Conservation (phyloP, 192 early-diverging fungal species). For the Hyaloraphidium curvatum region DNA sequence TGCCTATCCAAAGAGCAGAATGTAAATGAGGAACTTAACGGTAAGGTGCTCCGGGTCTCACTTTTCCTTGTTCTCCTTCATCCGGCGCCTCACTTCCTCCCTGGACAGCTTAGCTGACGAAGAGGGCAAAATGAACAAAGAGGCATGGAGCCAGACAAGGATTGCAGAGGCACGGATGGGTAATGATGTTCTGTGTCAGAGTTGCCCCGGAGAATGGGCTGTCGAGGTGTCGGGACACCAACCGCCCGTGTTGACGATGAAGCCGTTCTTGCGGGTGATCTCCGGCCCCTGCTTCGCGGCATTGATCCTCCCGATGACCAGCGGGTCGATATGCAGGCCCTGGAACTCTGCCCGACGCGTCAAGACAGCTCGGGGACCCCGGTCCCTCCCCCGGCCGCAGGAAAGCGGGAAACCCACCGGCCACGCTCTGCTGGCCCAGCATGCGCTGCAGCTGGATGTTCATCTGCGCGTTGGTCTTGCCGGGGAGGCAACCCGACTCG, state of each 20-base stretch:
- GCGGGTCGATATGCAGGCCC: slow-evolving; percentile 73
- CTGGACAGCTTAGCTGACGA: too few species aligned
- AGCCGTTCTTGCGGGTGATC: slow-evolving; percentile 81
- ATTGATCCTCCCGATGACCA: slow-evolving; percentile 72
- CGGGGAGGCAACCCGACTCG: slow-evolving; percentile 67
- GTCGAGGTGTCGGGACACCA: too few species aligned
- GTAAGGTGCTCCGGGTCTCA: too few species aligned
- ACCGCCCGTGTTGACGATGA: slow-evolving; percentile 81
- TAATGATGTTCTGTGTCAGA: too few species aligned
- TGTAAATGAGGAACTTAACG: too few species aligned
- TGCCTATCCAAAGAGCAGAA: too few species aligned
- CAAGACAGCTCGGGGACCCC: neutral
- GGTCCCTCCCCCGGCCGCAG: neutral
- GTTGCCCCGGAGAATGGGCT: too few species aligned
- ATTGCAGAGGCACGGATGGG: too few species aligned
- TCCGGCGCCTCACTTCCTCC: too few species aligned
- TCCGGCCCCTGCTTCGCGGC: slow-evolving; percentile 57
- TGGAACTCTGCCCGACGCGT: slow-evolving; percentile 57
- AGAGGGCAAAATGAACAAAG: too few species aligned
- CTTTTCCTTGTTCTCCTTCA: too few species aligned
- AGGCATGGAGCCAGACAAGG: too few species aligned
- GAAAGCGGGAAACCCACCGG: slow-evolving; percentile 25
- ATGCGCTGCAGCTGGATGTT: slow-evolving; percentile 87
- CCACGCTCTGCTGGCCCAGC: slow-evolving; percentile 88
- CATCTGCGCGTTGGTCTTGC: slow-evolving; percentile 95